Evolutionary conservation across 2,329 filamentous ascomycete species (phyloP), one percentile per base, ranked within the genome.

Genomic region (Cytospora piceicola): DNA sequence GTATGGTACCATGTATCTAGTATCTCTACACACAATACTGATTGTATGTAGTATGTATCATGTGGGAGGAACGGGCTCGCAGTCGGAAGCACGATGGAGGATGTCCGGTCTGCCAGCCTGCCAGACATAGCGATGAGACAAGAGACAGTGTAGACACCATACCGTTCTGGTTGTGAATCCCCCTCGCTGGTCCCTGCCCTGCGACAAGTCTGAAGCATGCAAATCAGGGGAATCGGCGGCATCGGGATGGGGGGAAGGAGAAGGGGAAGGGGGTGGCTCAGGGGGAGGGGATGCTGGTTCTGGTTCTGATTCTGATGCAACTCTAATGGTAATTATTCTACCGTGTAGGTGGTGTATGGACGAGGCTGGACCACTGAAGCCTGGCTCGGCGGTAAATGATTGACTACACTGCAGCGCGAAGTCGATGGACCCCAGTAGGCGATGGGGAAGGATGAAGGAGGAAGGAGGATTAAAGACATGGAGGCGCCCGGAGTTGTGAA

Each of bases 171-270:
- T 20, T 67, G 63, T 67, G 51, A 42, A 58, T 14, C 34, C 14
- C n/a, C n/a, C 17, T 11, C 20, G 17, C 17, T 9, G n/a, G n/a
- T 73, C 79, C 79, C 74, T 78, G 76, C 78, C 72, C 76, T 82
- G 80, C 75, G 77, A 82, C 81, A 80, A 72, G 76, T 76, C 74
- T 82, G 81, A 82, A 73, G 81, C 81, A 82, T 71, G 66, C 72
- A 64, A 58, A 46, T 12, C 46, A 49, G 46, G 46, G 17, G 20
- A 42, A 14, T 7, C 15, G 20, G n/a, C 20, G 20, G n/a, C 30
- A 56, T 56, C 64, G 29, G 58, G 65, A 57, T 49, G 51, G 24
- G 49, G 11, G 6, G 34, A n/a, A n/a, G n/a, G n/a, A n/a, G n/a
- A n/a, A n/a, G n/a, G 29, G 58, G 65, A 57, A 49, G 51, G 24